Conservation (phyloP, 768 basidiomycete species). For the Tylopilus balloui region DNA sequence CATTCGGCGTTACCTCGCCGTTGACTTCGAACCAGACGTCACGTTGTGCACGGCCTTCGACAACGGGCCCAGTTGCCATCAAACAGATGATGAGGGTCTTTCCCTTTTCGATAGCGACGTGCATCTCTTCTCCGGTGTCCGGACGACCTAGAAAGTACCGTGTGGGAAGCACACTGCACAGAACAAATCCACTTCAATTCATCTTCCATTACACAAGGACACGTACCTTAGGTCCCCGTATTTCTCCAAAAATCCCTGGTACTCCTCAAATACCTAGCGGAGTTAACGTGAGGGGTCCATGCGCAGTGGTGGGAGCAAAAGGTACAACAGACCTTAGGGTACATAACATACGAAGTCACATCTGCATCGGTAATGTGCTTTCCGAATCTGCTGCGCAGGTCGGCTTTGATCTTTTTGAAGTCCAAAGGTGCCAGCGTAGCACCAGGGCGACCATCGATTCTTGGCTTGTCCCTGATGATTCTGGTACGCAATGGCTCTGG, state of each 20-base stretch:
- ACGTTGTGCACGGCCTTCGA: slow-evolving; percentile 85
- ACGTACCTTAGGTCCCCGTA: slow-evolving; percentile 89
- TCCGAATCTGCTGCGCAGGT: slow-evolving; percentile 90
- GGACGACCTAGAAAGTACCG: slow-evolving; percentile 96
- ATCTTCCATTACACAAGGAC: slow-evolving; percentile 1
- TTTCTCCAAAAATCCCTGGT: slow-evolving; percentile 89
- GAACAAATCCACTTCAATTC: slow-evolving; percentile 13
- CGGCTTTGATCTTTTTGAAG: slow-evolving; percentile 94
- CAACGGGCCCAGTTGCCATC: slow-evolving; percentile 92
- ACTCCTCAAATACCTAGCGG: slow-evolving; percentile 90
- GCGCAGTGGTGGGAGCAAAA: slow-evolving; percentile 3
- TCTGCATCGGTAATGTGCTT: slow-evolving; percentile 92
- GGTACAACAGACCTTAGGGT: slow-evolving; percentile 73
- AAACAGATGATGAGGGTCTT: slow-evolving; percentile 96
- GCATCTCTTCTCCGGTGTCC: slow-evolving; percentile 90
- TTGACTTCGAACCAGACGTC: slow-evolving; percentile 99
- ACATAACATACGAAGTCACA: slow-evolving; percentile 96
- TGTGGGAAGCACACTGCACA: slow-evolving; percentile 83
- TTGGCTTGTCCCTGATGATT: slow-evolving; percentile 89
- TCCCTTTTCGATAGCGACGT: slow-evolving; percentile 92
- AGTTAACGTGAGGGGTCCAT: slow-evolving; percentile 12
- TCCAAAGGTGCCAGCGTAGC: slow-evolving; percentile 82
- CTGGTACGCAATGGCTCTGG: slow-evolving; percentile 91
- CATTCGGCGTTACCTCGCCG: slow-evolving; percentile 62
- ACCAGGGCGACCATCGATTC: slow-evolving; percentile 93